These are phyloP conservation scores for Apiospora koreana DNA, from an alignment of 2,329 filamentous ascomycete species.

Conservation along the genomic window DNA sequence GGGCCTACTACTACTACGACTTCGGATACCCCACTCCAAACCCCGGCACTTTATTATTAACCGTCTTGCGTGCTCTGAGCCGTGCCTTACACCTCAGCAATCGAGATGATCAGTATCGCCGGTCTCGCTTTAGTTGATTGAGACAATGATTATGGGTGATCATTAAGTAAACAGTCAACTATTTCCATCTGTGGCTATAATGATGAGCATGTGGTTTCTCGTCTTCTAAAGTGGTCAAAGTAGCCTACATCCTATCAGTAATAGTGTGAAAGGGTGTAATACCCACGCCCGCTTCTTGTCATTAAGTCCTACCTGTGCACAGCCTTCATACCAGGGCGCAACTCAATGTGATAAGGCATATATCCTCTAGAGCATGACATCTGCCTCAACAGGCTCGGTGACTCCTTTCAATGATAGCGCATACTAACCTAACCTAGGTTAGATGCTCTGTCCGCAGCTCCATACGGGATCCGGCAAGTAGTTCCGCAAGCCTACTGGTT, in stretches of 20 bases:
- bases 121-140: not conserved
- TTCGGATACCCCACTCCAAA: slow-evolving; percentile 7
- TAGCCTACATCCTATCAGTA: not conserved
- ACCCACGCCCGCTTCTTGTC: not conserved
- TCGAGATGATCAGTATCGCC: not conserved
- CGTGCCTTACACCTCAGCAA: not conserved
- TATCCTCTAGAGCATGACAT: not conserved
- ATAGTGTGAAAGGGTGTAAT: too few relatives aligned
- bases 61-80: slow-evolving; percentile 1
- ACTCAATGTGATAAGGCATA: not conserved
- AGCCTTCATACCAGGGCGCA: not conserved
- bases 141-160: not conserved
- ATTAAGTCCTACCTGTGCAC: not conserved
- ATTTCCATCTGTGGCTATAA: not conserved
- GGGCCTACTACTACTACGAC: not conserved
- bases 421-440: too few relatives aligned
- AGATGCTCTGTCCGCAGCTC: not conserved
- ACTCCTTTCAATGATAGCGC: not conserved
- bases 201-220: not conserved
- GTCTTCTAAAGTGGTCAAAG: not conserved
- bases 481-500: not conserved
- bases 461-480: not conserved
- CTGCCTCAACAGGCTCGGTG: not conserved
- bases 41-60: slow-evolving; percentile 7
- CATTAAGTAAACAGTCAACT: not conserved